These are phyloP conservation scores for Diplotaxis tenuifolia DNA, from an alignment of 345 rosid species.

Conservation along the genomic window DNA sequence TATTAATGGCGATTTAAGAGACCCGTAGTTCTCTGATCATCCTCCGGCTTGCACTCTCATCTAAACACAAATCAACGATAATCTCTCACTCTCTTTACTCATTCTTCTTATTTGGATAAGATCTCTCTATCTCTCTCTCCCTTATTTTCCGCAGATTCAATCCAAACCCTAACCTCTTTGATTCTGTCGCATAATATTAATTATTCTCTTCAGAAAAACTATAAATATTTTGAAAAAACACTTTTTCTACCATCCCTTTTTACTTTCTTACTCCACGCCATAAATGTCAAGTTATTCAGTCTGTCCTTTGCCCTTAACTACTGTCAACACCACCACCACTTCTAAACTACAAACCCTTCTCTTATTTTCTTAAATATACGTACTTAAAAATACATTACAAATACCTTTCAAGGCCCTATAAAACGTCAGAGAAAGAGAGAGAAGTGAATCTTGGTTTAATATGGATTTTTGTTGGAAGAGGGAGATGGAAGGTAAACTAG, in stretches of 20 bases:
- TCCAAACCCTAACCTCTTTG: conserved; percentile 34
- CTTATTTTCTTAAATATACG: conserved; percentile 22
- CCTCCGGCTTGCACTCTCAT: conserved; percentile 49
- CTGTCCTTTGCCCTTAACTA: conserved; percentile 29
- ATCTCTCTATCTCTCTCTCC: conserved; percentile 37
- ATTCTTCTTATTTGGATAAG: conserved; percentile 52
- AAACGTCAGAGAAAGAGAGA: background rate
- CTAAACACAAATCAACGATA: conserved; percentile 33
- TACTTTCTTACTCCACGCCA: conserved; percentile 4
- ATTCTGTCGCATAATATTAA: conserved; percentile 21
- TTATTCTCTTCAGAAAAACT: conserved; percentile 3
- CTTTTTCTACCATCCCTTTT: background rate
- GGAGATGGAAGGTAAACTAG: conserved; percentile 81
- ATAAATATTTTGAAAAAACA: background rate
- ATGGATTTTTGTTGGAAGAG: conserved; percentile 48
- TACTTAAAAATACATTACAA: conserved; percentile 21
- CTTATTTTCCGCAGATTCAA: conserved; percentile 28
- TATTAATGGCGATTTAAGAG: conserved; percentile 44
- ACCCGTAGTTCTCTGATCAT: conserved; percentile 50
- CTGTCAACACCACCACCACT: conserved; percentile 25
- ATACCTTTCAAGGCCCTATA: conserved; percentile 6
- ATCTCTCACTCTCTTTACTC: conserved; percentile 40
- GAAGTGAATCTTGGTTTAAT: conserved; percentile 34
- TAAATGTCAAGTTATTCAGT: conserved; percentile 26
- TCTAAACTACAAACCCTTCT: conserved; percentile 28